A percentile compares a stretch with the other conserved stretches of the same genome.
phyloP scores from a whole-genome alignment of 495 filamentous ascomycete genomes.

The Penicillium pulvis region DNA sequence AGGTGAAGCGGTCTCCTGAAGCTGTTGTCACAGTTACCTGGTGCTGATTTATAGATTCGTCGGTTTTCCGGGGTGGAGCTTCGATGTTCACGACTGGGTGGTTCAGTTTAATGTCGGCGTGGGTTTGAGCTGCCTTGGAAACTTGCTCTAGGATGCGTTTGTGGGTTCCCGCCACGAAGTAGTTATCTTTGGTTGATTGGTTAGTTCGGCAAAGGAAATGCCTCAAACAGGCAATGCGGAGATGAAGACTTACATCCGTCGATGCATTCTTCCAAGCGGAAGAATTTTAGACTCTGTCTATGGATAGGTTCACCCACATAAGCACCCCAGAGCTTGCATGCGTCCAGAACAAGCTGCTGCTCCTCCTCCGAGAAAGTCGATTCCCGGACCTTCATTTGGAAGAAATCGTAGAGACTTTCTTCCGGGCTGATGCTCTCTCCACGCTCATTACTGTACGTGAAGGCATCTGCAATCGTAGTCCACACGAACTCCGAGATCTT shows the following conservation, averaged over 20 bases:
- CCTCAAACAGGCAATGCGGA: neutral
- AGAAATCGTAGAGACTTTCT: conserved; percentile 77
- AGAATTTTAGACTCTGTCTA: conserved; percentile 85
- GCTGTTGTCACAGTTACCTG: conserved; percentile 57
- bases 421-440: conserved; percentile 62
- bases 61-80: conserved; percentile 22
- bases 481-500: conserved; percentile 68
- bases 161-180: conserved; percentile 88
- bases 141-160: conserved; percentile 70
- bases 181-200: conserved; percentile 64
- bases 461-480: conserved; percentile 77
- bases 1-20: conserved; percentile 53
- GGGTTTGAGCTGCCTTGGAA: conserved; percentile 60
- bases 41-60: conserved; percentile 11
- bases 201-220: neutral
- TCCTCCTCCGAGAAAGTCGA: conserved; percentile 55
- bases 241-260: conserved; percentile 68
- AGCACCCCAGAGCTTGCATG: conserved; percentile 79
- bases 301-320: conserved; percentile 81
- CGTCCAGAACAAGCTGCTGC: conserved; percentile 57
- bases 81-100: conserved; percentile 57
- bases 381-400: conserved; percentile 60
- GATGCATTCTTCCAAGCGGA: conserved; percentile 93
- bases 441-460: conserved; percentile 73
- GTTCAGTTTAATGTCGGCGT: conserved; percentile 62